Evolutionary conservation across 257 asterid species (phyloP).

Genomic region (Solanum chilense): DNA sequence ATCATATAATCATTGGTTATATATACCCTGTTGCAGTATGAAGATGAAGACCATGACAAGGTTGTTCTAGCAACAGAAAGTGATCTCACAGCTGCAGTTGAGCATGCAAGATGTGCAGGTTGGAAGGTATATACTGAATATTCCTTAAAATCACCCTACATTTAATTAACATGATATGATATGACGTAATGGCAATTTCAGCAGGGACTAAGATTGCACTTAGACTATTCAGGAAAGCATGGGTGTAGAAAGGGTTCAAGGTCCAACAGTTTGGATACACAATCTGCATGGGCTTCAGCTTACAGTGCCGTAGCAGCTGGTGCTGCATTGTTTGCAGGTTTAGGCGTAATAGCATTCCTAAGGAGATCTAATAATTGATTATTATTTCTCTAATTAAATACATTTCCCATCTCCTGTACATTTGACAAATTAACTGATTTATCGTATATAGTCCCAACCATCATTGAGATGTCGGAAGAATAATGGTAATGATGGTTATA

Average conservation of each 20-base stretch:
- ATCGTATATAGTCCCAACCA: background rate
- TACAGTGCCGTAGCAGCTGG: conserved; percentile 77
- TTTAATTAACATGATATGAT: background rate
- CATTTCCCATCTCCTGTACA: background rate
- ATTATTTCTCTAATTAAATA: background rate
- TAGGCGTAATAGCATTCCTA: conserved; percentile 63
- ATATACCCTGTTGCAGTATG: conserved; percentile 43
- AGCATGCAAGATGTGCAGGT: conserved; percentile 81
- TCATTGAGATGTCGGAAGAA: background rate
- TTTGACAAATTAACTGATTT: no score
- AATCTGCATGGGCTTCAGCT: conserved; percentile 57
- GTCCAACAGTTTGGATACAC: conserved; percentile 17
- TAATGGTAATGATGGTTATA: background rate
- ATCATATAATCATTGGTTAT: background rate
- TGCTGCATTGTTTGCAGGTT: conserved; percentile 72
- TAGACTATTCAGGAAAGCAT: conserved; percentile 50
- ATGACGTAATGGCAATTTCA: background rate
- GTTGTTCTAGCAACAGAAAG: conserved; percentile 75
- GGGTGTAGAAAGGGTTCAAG: conserved; percentile 26
- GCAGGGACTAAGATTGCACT: conserved; percentile 78
- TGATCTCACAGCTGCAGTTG: conserved; percentile 89
- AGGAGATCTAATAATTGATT: conserved; percentile 36
- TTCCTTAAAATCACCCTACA: background rate
- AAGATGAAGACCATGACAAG: conserved; percentile 84
- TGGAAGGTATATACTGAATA: conserved; percentile 62